Evolutionary conservation across 1,284 basidiomycete genomes (phyloP), one percentile per base, ranked within the genome.

Genomic region (Boletus sp.): DNA sequence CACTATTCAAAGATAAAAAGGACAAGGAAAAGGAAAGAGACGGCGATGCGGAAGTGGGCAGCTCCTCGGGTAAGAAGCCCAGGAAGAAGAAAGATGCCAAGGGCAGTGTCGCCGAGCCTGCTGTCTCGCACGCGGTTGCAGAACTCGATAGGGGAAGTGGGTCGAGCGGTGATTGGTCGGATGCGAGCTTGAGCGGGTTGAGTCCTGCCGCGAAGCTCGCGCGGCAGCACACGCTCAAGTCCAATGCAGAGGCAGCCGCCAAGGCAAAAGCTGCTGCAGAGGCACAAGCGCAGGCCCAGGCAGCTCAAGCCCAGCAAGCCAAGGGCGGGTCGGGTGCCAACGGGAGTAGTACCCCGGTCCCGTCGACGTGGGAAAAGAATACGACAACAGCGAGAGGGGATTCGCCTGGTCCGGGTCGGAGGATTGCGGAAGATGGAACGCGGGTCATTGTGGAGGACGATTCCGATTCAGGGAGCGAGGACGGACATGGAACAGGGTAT

Each of bases 181-280:
- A 69, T 39, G 69, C 75, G 2, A 79, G 81, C 42, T 69, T 91
- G 66, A 80, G 77, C 39, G 93, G 92, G 8, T 76, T 98, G 46
- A 91, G 89, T 56, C 94, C 94, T 4, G 94, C 95, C 23, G 95
- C 94, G 0, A 88, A 90, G 62, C 80, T 96, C 12, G 93, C 91
- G 0, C 71, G 92, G 37, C 91, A 94, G 65, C 94, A 97, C 66
- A 90, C 92, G 17, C 75, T 89, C 54, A 88, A 85, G 72, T 82
- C 78, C 48, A 88, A 88, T 55, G 90, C 90, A 2, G 89, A 92
- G 66, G 88, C 87, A 38, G 89, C 82, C 30, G 84, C 82, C 4
- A 80, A 70, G 57, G 83, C 80, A 6, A 84, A 86, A 58, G 78
- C 76, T 1, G 77, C 76, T 50, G 72, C 72, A 6, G 75, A 77